Conservation (phyloP, 2,329 filamentous ascomycete species). For the Metarhizium sp. region DNA sequence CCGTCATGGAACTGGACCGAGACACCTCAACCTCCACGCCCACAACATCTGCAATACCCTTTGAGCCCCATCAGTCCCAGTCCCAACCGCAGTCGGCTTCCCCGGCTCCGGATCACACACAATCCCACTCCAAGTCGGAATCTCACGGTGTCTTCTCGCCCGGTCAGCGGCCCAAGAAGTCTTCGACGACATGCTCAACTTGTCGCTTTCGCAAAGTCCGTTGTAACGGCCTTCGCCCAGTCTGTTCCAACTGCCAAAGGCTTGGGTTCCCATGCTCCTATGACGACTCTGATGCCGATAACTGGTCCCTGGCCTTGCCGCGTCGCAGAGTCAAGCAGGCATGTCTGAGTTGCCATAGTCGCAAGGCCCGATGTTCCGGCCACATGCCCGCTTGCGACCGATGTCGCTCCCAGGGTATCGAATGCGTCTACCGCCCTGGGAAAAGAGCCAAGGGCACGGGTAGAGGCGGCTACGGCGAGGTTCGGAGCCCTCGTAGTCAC, state of each 20-base stretch:
- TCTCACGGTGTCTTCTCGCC: slow-evolving; percentile 6
- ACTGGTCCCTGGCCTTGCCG: slow-evolving; percentile 35
- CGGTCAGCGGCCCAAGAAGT: slow-evolving; percentile 29
- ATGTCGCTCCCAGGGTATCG: slow-evolving; percentile 40
- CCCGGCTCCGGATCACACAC: not conserved
- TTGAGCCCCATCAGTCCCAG: not conserved
- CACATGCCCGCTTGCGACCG: slow-evolving; percentile 44
- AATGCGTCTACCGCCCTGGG: slow-evolving; percentile 44
- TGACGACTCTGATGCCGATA: slow-evolving; percentile 34
- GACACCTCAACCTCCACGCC: not conserved
- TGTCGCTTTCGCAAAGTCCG: slow-evolving; percentile 49
- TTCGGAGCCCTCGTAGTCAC: slow-evolving; percentile 23
- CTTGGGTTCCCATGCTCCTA: slow-evolving; percentile 50
- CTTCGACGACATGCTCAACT: slow-evolving; percentile 41
- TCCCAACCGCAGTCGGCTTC: not conserved
- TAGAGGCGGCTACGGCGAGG: slow-evolving; percentile 12
- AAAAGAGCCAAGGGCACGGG: slow-evolving; percentile 27
- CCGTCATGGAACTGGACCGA: slow-evolving; percentile 5
- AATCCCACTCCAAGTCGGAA: not conserved
- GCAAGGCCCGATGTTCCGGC: slow-evolving; percentile 51
- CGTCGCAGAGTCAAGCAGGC: slow-evolving; percentile 46
- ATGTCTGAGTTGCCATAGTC: slow-evolving; percentile 47
- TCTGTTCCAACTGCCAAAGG: slow-evolving; percentile 50
- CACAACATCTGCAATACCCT: not conserved
- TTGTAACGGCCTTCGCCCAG: slow-evolving; percentile 42